Conservation (phyloP, 768 basidiomycete genomes). For the Termitomyces sp. region DNA sequence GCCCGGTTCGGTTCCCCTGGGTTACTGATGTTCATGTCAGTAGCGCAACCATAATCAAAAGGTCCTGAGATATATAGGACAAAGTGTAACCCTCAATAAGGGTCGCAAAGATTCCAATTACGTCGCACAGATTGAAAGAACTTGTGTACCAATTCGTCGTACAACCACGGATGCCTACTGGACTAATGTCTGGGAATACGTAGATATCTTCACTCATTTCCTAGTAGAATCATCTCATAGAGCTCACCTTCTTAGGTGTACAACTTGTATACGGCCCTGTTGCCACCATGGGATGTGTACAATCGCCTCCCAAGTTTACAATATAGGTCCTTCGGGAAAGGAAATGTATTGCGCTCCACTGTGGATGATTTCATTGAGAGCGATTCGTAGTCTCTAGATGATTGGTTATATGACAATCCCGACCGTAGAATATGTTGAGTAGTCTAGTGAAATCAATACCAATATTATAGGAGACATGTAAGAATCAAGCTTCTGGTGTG, state of each 20-base stretch:
- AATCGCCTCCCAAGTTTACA: slow-evolving; percentile 15
- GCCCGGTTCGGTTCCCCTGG: no score
- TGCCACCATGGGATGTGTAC: slow-evolving; percentile 19
- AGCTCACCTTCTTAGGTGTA: slow-evolving; percentile 12
- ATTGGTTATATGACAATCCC: neutral
- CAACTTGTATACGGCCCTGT: slow-evolving; percentile 13
- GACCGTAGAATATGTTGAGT: neutral
- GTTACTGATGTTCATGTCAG: no score
- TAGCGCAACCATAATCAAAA: no score
- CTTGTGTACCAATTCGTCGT: neutral
- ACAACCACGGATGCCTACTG: neutral
- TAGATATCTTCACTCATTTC: neutral
- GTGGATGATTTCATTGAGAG: slow-evolving; percentile 16
- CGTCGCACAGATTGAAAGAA: no score
- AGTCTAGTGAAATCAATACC: neutral
- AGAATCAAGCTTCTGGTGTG: slow-evolving; percentile 18
- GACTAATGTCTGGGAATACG: neutral
- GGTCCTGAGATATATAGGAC: no score
- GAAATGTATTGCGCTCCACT: slow-evolving; percentile 17
- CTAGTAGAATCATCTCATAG: no score
- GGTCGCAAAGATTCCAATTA: no score
- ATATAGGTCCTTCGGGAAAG: slow-evolving; percentile 19
- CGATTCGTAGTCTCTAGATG: slow-evolving; percentile 18
- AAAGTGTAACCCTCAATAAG: no score
- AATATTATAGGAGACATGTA: slow-evolving; percentile 2